phyloP scores from a whole-genome alignment of 2,329 filamentous ascomycete genomes.

The Cladosporium oxysporum region DNA sequence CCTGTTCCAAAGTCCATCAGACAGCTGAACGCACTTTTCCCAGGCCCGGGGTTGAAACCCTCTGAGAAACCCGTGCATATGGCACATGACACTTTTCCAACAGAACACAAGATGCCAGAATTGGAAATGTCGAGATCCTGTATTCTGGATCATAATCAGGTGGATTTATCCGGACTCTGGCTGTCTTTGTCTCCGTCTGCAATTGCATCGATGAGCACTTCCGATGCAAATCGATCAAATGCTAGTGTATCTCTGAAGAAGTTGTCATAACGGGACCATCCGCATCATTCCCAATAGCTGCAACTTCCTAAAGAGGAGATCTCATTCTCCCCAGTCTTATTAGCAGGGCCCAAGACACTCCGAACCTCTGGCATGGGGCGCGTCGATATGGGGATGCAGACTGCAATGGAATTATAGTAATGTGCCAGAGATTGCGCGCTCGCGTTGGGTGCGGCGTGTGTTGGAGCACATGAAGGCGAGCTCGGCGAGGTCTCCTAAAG shows the following conservation, averaged over 20 bases:
- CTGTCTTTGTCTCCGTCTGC: neutral
- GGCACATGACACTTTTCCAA: neutral
- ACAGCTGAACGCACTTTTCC: neutral
- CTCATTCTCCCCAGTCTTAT: neutral
- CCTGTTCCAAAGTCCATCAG: neutral
- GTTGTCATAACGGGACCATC: neutral
- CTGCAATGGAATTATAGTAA: neutral
- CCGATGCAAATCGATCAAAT: neutral
- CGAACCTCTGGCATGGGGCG: neutral
- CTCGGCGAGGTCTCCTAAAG: neutral
- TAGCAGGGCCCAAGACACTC: too few species aligned
- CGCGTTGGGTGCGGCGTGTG: neutral
- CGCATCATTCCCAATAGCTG: neutral
- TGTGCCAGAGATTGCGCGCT: neutral
- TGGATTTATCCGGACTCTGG: neutral
- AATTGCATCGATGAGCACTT: neutral
- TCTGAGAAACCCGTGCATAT: neutral
- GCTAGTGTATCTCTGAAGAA: too few species aligned
- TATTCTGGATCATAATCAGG: neutral
- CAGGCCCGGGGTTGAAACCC: neutral
- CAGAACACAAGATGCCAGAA: neutral
- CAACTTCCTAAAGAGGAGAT: neutral
- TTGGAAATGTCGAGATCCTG: neutral
- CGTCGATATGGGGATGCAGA: neutral
- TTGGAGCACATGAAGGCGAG: neutral